phyloP scores from a whole-genome alignment of 2,329 filamentous ascomycete genomes.

The Xylaria multiplex region DNA sequence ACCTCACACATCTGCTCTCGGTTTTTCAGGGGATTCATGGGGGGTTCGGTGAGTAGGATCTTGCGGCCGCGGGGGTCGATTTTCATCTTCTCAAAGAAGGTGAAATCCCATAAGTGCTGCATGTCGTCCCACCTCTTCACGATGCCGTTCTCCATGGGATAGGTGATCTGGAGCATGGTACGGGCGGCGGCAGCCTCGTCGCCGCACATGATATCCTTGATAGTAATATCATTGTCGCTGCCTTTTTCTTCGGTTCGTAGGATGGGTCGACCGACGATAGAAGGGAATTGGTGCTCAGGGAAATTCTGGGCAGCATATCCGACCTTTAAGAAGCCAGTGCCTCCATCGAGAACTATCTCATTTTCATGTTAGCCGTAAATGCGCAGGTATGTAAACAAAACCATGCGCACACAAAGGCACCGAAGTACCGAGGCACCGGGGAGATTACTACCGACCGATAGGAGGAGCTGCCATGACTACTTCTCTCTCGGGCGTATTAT shows the following conservation, averaged over 20 bases:
- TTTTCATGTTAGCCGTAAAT: conserved; percentile 41
- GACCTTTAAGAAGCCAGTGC: conserved; percentile 99
- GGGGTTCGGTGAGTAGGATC: conserved; percentile 96
- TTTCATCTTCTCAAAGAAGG: conserved; percentile 96
- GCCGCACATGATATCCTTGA: conserved; percentile 99
- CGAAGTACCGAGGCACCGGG: conserved; percentile 32
- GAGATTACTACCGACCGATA: conserved; percentile 59
- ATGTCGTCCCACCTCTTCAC: conserved; percentile 99
- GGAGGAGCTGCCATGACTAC: conserved; percentile 62
- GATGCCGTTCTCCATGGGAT: conserved; percentile 99
- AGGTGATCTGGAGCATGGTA: conserved; percentile 98
- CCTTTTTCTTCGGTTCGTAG: conserved; percentile 90
- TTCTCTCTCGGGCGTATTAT: conserved; percentile 29
- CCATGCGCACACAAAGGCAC: conserved; percentile 5
- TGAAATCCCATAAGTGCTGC: conserved; percentile 99
- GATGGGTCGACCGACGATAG: conserved; percentile 97
- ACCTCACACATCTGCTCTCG: conserved; percentile 98
- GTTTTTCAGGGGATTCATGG: conserved; percentile 97
- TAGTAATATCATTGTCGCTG: conserved; percentile 71
- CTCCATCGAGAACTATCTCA: conserved; percentile 91
- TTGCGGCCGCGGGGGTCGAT: conserved; percentile 91
- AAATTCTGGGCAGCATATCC: conserved; percentile 99
- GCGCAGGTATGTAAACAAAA: not conserved
- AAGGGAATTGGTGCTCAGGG: conserved; percentile 97
- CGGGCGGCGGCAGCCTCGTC: conserved; percentile 96